Evolutionary conservation across 148 eudicot genomes (phyloP), one percentile per base, ranked within the genome.

Genomic region (Fallopia convolvulus): DNA sequence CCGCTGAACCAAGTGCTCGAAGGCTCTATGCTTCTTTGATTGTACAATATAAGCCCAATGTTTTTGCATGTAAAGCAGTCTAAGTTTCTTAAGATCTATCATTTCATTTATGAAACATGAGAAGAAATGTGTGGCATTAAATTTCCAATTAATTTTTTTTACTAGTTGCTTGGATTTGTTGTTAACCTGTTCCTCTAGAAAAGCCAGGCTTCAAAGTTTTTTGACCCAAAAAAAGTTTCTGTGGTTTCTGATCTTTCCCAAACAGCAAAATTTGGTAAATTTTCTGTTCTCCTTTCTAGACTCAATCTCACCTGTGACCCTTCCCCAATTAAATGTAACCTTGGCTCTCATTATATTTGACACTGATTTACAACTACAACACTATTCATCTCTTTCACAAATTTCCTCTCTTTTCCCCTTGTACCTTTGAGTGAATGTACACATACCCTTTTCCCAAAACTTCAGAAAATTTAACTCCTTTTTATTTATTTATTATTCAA

Each of bases 371-470:
- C 58, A 52, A 52, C 58, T 52, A n/a, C 58, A 52, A 52, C n/a
- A 52, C 58, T 63, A 6, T 63, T 63, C 70, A 63, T 12, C 70
- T 63, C 70, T 63, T 63, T 63, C 39, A 30, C 70, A 63, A 63
- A 68, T 40, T 26, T 52, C 30, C 50, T 23, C 68, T 66, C 46
- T 8, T 44, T 80, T 75, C 82, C 82, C 82, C 40, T 47, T 74
- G 81, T 74, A 46, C 65, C 33, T 77, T 73, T 70, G 68, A 23
- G 65, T 50, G 56, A 50, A 50, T 50, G 56, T 58, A n/a, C 65
- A 58, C 3, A 2, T 58, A 58, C 65, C 60, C 32, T 8, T 58
- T 58, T 58, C 32, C 65, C 65, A 63, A 63, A 63, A 14, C 36
- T 26, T 63, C 70, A 63, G 40, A 63, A 63, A 23, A 56, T 23